Percentiles rank a stretch among this genome's conserved stretches.
Conservation (phyloP, 139 green algal genomes). For the Auxenochlorella pyrenoidosa region DNA sequence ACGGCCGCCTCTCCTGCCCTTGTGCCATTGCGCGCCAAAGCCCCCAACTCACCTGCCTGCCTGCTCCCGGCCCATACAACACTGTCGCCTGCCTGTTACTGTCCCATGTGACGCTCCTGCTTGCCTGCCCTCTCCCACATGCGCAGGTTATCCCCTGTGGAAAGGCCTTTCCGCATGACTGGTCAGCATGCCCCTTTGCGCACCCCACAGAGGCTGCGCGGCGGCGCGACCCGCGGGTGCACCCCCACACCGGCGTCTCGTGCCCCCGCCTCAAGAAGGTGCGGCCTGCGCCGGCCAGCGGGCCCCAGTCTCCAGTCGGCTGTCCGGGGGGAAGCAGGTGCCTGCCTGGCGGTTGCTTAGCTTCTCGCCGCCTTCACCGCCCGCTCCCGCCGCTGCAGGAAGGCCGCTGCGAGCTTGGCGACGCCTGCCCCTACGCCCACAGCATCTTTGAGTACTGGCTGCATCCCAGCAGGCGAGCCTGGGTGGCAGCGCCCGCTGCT, state of each 20-base stretch:
- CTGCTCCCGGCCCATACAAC: too few relatives aligned
- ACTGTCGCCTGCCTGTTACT: too few relatives aligned
- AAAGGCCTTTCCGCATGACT: neutral
- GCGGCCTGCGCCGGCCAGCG: neutral
- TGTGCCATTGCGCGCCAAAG: too few relatives aligned
- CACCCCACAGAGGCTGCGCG: conserved; percentile 92
- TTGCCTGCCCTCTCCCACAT: neutral
- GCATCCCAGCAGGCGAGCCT: conserved; percentile 67
- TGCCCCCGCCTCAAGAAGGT: conserved; percentile 93
- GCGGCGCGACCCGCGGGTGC: conserved; percentile 83
- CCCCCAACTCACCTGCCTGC: too few relatives aligned
- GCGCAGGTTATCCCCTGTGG: neutral
- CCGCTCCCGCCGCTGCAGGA: neutral
- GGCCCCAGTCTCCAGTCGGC: too few relatives aligned
- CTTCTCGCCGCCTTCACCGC: neutral
- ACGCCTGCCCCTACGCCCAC: conserved; percentile 82
- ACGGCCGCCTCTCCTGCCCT: too few relatives aligned
- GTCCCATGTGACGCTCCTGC: too few relatives aligned
- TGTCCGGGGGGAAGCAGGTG: neutral
- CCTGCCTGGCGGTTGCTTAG: neutral
- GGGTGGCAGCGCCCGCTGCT: neutral
- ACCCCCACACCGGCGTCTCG: conserved; percentile 87
- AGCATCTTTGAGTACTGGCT: conserved; percentile 96
- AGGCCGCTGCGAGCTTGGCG: neutral
- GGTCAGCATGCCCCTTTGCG: conserved; percentile 81